These are phyloP conservation scores for Volvox carteri DNA, from an alignment of 163 green algal species.

Conservation along the genomic window DNA sequence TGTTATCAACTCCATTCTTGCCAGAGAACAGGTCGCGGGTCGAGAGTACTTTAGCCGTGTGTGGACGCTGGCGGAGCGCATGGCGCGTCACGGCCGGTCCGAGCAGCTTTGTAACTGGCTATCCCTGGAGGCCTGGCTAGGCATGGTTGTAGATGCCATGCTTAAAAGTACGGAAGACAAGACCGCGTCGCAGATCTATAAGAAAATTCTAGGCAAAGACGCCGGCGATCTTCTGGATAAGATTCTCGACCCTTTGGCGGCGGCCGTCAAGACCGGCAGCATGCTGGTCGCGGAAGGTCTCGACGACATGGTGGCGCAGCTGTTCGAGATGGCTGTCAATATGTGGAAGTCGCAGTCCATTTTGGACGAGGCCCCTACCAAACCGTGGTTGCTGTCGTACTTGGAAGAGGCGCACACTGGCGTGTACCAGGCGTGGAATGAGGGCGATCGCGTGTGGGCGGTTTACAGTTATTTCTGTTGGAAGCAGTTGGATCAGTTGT, in stretches of 20 bases:
- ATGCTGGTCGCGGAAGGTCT: slow-evolving; percentile 28
- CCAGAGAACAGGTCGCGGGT: slow-evolving; percentile 16
- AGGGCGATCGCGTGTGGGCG: slow-evolving; percentile 38
- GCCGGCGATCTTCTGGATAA: slow-evolving; percentile 3
- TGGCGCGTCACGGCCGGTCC: slow-evolving; percentile 41
- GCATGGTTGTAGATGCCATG: slow-evolving; percentile 58
- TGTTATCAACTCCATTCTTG: not conserved
- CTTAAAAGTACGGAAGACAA: slow-evolving; percentile 10
- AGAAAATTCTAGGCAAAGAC: slow-evolving; percentile 21
- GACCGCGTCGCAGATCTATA: slow-evolving; percentile 22
- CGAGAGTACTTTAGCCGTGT: slow-evolving; percentile 48
- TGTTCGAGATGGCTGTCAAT: slow-evolving; percentile 15
- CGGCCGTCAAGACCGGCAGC: not conserved
- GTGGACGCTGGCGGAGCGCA: slow-evolving; percentile 59
- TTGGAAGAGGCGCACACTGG: slow-evolving; percentile 25
- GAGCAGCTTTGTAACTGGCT: slow-evolving; percentile 58
- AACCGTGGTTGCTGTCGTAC: slow-evolving; percentile 43
- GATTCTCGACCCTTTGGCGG: slow-evolving; percentile 27
- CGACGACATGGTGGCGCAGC: slow-evolving; percentile 31
- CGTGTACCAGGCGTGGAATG: slow-evolving; percentile 34
- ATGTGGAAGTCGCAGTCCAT: slow-evolving; percentile 9
- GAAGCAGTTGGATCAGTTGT: slow-evolving; percentile 23
- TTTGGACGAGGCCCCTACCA: slow-evolving; percentile 22
- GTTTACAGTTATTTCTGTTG: slow-evolving; percentile 51
- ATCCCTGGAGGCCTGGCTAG: slow-evolving; percentile 53